A percentile compares a stretch with the other conserved stretches of the same genome.
Evolutionary conservation across 1,139 yeast genomes (phyloP).

Genomic region (Suhomyces yuchorum): DNA sequence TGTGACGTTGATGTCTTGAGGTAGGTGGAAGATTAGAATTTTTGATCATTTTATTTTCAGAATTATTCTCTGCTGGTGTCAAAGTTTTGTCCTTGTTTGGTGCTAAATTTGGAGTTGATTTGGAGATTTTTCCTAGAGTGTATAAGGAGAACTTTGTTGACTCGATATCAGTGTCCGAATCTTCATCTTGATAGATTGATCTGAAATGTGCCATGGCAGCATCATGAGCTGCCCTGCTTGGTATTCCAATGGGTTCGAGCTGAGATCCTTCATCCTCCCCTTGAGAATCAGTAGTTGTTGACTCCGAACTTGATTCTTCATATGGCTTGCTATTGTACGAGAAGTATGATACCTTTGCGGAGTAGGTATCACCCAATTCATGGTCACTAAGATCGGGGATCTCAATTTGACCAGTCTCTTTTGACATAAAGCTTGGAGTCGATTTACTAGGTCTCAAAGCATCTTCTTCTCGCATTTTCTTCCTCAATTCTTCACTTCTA

Average conservation of each 20-base stretch:
- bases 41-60: neutral
- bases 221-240: slow-evolving; percentile 36
- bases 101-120: slow-evolving; percentile 26
- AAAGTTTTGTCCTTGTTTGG: slow-evolving; percentile 12
- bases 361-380: slow-evolving; percentile 20
- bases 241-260: slow-evolving; percentile 40
- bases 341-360: slow-evolving; percentile 24
- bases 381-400: slow-evolving; percentile 43
- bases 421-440: slow-evolving; percentile 29
- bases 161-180: slow-evolving; percentile 35
- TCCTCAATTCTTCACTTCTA: slow-evolving; percentile 28
- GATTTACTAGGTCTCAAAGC: slow-evolving; percentile 18
- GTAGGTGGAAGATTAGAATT: neutral
- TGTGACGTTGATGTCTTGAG: slow-evolving; percentile 38
- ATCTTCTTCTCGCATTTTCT: slow-evolving; percentile 16
- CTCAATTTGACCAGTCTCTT: slow-evolving; percentile 42
- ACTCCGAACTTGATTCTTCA: slow-evolving; percentile 30
- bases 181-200: slow-evolving; percentile 28
- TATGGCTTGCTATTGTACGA: slow-evolving; percentile 34
- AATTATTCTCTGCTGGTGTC: slow-evolving; percentile 13
- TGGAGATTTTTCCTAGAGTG: slow-evolving; percentile 20
- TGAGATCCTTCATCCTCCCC: slow-evolving; percentile 11
- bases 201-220: slow-evolving; percentile 32
- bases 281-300: slow-evolving; percentile 16
- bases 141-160: slow-evolving; percentile 21